Evolutionary conservation across 345 rosid species (phyloP).

Genomic region (Lagerstroemia speciosa): DNA sequence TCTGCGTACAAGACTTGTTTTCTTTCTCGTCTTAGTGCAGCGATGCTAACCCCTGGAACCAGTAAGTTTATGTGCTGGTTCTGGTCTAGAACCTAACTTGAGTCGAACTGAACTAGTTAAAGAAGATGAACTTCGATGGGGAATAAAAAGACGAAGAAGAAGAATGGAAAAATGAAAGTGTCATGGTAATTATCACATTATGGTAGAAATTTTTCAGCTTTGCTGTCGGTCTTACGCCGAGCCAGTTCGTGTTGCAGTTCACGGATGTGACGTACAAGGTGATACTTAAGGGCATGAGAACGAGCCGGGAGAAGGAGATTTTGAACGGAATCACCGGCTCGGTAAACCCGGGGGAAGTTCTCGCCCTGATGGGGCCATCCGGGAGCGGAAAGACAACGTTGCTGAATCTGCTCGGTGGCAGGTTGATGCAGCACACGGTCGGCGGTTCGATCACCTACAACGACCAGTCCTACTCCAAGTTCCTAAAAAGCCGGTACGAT

Average conservation of each 20-base stretch:
- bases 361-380: conserved; percentile 99
- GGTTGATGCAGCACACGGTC: conserved; percentile 36
- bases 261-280: conserved; percentile 71
- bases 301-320: conserved; percentile 53
- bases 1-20: conserved; percentile 60
- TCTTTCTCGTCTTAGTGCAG: conserved; percentile 11
- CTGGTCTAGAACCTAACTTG: neutral
- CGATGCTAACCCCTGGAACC: neutral
- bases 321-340: conserved; percentile 81
- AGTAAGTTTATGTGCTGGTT: neutral
- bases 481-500: conserved; percentile 68
- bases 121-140: no score
- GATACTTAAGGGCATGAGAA: conserved; percentile 50
- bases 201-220: neutral
- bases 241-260: conserved; percentile 42
- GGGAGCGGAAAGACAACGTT: conserved; percentile 97
- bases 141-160: no score
- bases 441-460: conserved; percentile 76
- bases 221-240: neutral
- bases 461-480: conserved; percentile 69
- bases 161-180: neutral
- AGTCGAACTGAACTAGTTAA: neutral
- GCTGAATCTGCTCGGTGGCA: conserved; percentile 71
- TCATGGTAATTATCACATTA: neutral
- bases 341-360: conserved; percentile 80